Percentiles rank a stretch among this genome's conserved stretches.
These are phyloP conservation scores for Nigrospora oryzae DNA, from an alignment of 2,329 filamentous ascomycete genomes.

Conservation along the genomic window DNA sequence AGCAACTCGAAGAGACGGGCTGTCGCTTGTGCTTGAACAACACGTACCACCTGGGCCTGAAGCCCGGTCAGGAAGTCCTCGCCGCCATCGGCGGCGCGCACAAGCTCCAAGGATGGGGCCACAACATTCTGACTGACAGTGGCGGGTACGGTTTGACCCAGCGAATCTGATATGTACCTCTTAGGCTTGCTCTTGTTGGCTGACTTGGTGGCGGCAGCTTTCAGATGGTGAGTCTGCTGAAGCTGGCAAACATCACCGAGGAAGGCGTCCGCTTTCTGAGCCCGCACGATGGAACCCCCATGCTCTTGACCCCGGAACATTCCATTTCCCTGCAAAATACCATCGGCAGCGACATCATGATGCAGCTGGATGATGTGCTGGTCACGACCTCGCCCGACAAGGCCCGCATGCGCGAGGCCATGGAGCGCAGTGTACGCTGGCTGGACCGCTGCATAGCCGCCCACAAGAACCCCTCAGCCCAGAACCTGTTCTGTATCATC, in stretches of 20 bases:
- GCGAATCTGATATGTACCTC: neutral
- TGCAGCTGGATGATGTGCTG: conserved; percentile 98
- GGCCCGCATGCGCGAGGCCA: conserved; percentile 83
- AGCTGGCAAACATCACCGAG: conserved; percentile 89
- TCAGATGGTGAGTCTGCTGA: conserved; percentile 95
- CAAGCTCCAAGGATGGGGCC: conserved; percentile 87
- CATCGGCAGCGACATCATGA: conserved; percentile 97
- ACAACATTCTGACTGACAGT: conserved; percentile 85
- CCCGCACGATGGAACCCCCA: conserved; percentile 88
- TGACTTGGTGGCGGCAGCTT: conserved; percentile 51
- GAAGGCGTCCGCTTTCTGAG: conserved; percentile 94
- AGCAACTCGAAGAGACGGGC: conserved; percentile 81
- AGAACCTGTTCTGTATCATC: conserved; percentile 98
- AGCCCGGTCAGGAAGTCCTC: conserved; percentile 84
- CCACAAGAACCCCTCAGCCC: conserved; percentile 71
- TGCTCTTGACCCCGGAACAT: conserved; percentile 96
- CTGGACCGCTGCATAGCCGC: conserved; percentile 89
- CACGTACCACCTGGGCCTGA: conserved; percentile 92
- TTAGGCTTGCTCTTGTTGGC: conserved; percentile 7
- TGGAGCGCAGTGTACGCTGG: conserved; percentile 92
- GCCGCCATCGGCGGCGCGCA: conserved; percentile 88
- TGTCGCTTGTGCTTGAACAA: conserved; percentile 95
- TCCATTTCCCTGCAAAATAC: conserved; percentile 94
- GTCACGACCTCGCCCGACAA: conserved; percentile 90
- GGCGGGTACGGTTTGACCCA: conserved; percentile 44